Percentiles rank a stretch among this genome's conserved stretches.
phyloP scores from a whole-genome alignment of 345 rosid species.

The Cardamine chenopodiifolia region DNA sequence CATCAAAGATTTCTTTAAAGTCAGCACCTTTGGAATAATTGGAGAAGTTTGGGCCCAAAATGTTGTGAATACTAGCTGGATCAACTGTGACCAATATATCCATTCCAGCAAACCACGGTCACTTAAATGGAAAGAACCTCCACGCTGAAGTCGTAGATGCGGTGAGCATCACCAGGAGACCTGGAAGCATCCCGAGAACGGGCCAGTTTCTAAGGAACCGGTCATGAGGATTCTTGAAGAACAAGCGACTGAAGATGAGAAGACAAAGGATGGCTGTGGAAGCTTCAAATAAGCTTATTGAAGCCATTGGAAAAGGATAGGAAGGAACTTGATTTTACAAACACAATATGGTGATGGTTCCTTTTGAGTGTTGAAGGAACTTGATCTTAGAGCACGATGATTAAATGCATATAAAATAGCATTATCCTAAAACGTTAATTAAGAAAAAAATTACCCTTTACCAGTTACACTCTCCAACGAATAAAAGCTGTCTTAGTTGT shows the following conservation, averaged over 20 bases:
- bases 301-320: neutral
- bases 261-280: constrained; percentile 15
- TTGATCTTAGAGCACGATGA: neutral
- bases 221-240: constrained; percentile 7
- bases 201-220: constrained; percentile 25
- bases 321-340: neutral
- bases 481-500: neutral
- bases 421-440: neutral
- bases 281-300: constrained; percentile 19
- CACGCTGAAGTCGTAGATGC: constrained; percentile 27
- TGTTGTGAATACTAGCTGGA: constrained; percentile 37
- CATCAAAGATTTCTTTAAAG: constrained; percentile 36
- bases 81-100: constrained; percentile 34
- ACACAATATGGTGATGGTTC: neutral
- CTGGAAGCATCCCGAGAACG: constrained; percentile 31
- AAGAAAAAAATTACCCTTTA: no score
- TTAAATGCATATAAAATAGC: neutral
- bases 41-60: no score
- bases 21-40: constrained; percentile 32
- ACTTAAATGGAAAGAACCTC: constrained; percentile 30
- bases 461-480: no score
- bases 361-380: neutral
- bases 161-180: neutral
- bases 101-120: constrained; percentile 30
- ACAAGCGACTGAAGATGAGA: neutral